These are phyloP conservation scores for Pseudocohnilembus persalinus DNA, from an alignment of 169 alveolate species.

Conservation along the genomic window DNA sequence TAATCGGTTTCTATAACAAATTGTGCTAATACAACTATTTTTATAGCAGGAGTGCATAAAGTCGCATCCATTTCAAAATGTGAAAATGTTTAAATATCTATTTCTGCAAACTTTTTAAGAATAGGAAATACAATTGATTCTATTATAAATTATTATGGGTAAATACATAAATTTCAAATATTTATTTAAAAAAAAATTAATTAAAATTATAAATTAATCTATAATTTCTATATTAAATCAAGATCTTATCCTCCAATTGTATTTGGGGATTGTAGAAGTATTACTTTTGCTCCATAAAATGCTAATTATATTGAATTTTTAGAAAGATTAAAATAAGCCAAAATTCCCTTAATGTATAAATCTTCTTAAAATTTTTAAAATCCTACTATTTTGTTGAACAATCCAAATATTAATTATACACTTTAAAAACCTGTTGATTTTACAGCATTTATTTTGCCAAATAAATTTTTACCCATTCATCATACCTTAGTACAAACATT, in stretches of 20 bases:
- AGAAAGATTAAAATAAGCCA: constrained; percentile 25
- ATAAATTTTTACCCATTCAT: constrained; percentile 12
- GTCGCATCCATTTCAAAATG: constrained; percentile 74
- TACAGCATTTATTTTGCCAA: constrained; percentile 47
- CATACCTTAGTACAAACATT: constrained; percentile 1
- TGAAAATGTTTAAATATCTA: constrained; percentile 66
- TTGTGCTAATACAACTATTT: constrained; percentile 73
- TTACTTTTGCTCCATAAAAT: constrained; percentile 82
- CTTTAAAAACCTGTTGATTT: constrained; percentile 42
- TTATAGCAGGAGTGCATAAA: constrained; percentile 74
- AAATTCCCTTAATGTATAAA: constrained; percentile 29
- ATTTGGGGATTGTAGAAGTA: constrained; percentile 82
- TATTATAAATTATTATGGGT: constrained; percentile 66
- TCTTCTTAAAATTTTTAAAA: neutral
- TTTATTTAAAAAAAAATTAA: too few species aligned
- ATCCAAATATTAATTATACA: constrained; percentile 9
- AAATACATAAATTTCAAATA: too few species aligned
- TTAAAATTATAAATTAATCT: too few species aligned
- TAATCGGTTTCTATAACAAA: constrained; percentile 53
- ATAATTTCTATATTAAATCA: too few species aligned
- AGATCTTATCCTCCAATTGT: constrained; percentile 64
- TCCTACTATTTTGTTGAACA: constrained; percentile 11
- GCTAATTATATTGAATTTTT: constrained; percentile 33
- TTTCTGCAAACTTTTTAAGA: constrained; percentile 70
- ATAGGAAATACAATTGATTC: constrained; percentile 81